Conservation (phyloP, 1,139 yeast species). For the Kodamaea suecica region DNA sequence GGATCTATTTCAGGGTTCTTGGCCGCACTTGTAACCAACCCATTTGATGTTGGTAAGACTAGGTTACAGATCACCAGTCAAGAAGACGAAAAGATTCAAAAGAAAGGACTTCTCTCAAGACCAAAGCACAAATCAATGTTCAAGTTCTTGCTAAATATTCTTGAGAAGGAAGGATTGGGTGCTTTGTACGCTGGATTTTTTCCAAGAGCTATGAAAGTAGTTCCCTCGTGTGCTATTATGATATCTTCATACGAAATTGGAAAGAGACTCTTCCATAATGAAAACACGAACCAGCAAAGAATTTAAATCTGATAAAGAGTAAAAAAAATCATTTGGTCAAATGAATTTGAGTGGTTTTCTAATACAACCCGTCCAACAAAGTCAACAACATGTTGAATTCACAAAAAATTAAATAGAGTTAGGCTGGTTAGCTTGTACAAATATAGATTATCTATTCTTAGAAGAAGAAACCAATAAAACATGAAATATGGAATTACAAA, state of each 20-base stretch:
- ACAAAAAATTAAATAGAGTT: not conserved
- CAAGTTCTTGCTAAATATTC: constrained; percentile 57
- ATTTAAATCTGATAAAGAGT: not conserved
- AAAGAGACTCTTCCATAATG: constrained; percentile 53
- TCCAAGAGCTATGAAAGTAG: constrained; percentile 86
- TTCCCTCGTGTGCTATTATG: constrained; percentile 99
- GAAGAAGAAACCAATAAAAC: not conserved
- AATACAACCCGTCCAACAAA: no score
- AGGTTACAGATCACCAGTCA: constrained; percentile 66
- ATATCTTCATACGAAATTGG: constrained; percentile 91
- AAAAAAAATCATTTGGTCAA: no score
- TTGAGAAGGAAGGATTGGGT: constrained; percentile 65
- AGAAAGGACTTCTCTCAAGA: not conserved
- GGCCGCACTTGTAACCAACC: constrained; percentile 87
- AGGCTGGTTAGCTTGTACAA: not conserved
- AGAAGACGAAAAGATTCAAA: constrained; percentile 16
- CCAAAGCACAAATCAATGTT: constrained; percentile 53
- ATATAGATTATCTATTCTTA: not conserved
- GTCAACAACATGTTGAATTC: no score
- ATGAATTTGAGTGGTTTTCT: no score
- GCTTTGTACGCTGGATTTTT: constrained; percentile 82
- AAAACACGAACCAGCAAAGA: not conserved
- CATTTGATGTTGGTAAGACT: constrained; percentile 97
- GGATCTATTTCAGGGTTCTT: constrained; percentile 84
- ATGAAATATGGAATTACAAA: not conserved